Conservation (phyloP, 2,329 filamentous ascomycete genomes). For the Talaromyces verruculosus region DNA sequence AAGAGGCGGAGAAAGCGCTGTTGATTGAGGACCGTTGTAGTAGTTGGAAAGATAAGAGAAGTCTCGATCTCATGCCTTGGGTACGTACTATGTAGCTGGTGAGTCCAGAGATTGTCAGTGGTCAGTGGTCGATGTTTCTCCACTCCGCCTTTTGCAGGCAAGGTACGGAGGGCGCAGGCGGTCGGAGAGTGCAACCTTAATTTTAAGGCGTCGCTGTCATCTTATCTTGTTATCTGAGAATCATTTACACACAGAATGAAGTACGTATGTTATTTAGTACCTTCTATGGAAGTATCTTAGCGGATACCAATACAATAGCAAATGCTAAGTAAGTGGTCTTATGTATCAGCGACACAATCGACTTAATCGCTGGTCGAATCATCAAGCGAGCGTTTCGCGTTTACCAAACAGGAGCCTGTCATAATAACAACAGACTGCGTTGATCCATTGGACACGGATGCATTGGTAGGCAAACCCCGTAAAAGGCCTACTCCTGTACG, state of each 20-base stretch:
- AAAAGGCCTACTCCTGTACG: neutral
- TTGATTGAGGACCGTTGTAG: neutral
- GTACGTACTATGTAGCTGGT: neutral
- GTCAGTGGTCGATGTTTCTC: neutral
- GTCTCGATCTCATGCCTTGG: neutral
- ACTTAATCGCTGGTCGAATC: constrained; percentile 22
- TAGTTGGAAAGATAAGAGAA: neutral
- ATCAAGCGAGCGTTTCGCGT: constrained; percentile 22
- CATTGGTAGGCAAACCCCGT: neutral
- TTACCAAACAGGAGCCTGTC: constrained; percentile 18
- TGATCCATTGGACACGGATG: neutral
- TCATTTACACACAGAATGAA: neutral
- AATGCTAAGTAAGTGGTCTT: neutral
- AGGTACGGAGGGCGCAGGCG: neutral
- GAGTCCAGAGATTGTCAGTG: neutral
- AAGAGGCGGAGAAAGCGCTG: neutral
- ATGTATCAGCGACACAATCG: neutral
- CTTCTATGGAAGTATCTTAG: too few species aligned
- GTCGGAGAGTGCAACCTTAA: constrained; percentile 7
- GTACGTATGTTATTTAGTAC: too few species aligned
- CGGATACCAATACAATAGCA: neutral
- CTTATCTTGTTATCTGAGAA: neutral
- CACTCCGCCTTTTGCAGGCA: neutral
- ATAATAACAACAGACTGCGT: constrained; percentile 11
- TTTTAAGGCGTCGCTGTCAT: neutral